Percentiles rank a stretch among this genome's conserved stretches.
phyloP scores from a whole-genome alignment of 768 basidiomycete genomes.

The Asterophora lycoperdoides region DNA sequence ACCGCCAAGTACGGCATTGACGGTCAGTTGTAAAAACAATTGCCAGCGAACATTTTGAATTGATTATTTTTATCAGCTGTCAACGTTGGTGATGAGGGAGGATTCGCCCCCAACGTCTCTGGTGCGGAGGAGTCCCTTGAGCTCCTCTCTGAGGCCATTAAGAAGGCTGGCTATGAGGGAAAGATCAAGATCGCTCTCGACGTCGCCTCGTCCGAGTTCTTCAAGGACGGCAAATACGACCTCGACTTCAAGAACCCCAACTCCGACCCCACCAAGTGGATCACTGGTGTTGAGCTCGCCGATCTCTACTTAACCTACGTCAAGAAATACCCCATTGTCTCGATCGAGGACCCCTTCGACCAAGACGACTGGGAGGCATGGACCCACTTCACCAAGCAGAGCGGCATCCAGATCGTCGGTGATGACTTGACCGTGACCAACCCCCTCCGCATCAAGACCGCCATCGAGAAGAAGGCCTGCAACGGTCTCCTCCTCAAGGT shows the following conservation, averaged over 20 bases:
- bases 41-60: constrained; percentile 12
- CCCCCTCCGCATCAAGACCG: constrained; percentile 94
- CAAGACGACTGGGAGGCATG: constrained; percentile 99
- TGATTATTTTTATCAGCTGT: constrained; percentile 58
- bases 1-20: constrained; percentile 98
- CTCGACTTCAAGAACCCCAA: constrained; percentile 99
- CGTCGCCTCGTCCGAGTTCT: constrained; percentile 99
- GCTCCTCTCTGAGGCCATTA: constrained; percentile 92
- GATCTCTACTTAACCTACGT: constrained; percentile 84
- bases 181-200: constrained; percentile 99
- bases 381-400: constrained; percentile 80
- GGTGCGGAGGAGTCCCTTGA: constrained; percentile 98
- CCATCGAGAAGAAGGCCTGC: constrained; percentile 99
- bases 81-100: constrained; percentile 99
- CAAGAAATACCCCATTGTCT: constrained; percentile 94
- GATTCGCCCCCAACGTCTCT: constrained; percentile 97
- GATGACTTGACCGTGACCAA: constrained; percentile 99
- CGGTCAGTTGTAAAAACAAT: constrained; percentile 42
- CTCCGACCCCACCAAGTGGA: constrained; percentile 96
- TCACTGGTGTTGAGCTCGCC: constrained; percentile 88
- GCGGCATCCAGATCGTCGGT: constrained; percentile 86
- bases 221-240: constrained; percentile 99
- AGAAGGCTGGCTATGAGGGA: constrained; percentile 96
- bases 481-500: constrained; percentile 98
- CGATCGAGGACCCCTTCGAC: constrained; percentile 98